Conservation (phyloP, 75 land plant species). For the Pseudotsuga menziesii region DNA sequence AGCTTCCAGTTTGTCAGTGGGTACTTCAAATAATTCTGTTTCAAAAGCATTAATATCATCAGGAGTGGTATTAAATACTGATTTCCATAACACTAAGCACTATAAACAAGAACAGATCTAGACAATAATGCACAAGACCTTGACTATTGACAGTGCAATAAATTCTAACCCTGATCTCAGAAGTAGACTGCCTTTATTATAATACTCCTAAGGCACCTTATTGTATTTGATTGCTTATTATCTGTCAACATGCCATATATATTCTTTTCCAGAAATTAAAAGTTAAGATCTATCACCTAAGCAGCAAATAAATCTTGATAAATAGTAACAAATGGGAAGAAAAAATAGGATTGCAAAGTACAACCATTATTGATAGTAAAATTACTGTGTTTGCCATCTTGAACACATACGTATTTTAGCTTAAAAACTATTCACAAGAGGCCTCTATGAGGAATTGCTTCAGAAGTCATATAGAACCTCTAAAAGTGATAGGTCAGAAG, state of each 20-base stretch:
- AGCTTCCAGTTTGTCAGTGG: constrained; percentile 47
- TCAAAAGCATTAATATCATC: background rate
- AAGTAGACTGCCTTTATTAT: too few relatives aligned
- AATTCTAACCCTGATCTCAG: background rate
- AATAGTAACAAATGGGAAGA: background rate
- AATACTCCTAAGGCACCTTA: too few relatives aligned
- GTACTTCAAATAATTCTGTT: constrained; percentile 73
- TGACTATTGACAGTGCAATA: background rate
- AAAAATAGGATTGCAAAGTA: too few relatives aligned
- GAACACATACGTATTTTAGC: too few relatives aligned
- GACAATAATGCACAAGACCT: background rate
- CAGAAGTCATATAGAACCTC: too few relatives aligned
- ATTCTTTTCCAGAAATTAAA: background rate
- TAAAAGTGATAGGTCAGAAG: too few relatives aligned
- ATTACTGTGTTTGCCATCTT: too few relatives aligned
- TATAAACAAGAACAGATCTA: background rate
- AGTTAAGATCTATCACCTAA: background rate
- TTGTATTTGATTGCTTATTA: too few relatives aligned
- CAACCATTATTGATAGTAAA: too few relatives aligned
- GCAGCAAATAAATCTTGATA: background rate
- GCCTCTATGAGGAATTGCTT: too few relatives aligned
- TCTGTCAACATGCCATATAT: too few relatives aligned
- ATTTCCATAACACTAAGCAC: background rate
- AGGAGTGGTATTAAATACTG: background rate
- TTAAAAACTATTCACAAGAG: too few relatives aligned